Evolutionary conservation across 192 early-diverging fungal genomes (phyloP).

Genomic region (Rhizophlyctis rosea): DNA sequence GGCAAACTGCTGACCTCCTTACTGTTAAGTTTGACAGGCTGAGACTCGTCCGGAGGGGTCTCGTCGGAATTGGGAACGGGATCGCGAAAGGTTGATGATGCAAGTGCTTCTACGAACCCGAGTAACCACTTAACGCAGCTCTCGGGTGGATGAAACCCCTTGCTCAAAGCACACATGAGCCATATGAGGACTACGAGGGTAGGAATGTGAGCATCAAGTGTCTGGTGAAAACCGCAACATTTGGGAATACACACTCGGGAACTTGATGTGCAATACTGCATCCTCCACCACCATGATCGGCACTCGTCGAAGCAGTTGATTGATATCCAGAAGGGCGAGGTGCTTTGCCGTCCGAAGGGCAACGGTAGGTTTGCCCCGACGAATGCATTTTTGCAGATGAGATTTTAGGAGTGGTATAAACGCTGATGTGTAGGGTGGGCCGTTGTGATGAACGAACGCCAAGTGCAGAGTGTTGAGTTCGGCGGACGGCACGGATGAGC

Average conservation of each 20-base stretch:
- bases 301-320: background rate
- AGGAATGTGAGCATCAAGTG: no score
- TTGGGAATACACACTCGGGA: background rate
- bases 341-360: background rate
- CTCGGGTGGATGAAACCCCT: constrained; percentile 10
- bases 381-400: background rate
- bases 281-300: background rate
- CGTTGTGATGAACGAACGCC: background rate
- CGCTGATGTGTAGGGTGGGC: background rate
- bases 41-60: no score
- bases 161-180: constrained; percentile 5
- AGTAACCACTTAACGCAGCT: constrained; percentile 2
- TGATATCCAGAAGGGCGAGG: background rate
- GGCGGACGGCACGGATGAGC: no score
- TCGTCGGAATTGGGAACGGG: no score
- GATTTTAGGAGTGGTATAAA: background rate
- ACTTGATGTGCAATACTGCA: background rate
- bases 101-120: constrained; percentile 10
- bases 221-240: no score
- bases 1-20: background rate
- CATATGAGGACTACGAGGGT: constrained; percentile 11
- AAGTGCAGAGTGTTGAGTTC: background rate
- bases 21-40: background rate
- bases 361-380: background rate
- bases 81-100: background rate